phyloP scores from a whole-genome alignment of 2,329 filamentous ascomycete genomes.

The Hypoxylon sp. region DNA sequence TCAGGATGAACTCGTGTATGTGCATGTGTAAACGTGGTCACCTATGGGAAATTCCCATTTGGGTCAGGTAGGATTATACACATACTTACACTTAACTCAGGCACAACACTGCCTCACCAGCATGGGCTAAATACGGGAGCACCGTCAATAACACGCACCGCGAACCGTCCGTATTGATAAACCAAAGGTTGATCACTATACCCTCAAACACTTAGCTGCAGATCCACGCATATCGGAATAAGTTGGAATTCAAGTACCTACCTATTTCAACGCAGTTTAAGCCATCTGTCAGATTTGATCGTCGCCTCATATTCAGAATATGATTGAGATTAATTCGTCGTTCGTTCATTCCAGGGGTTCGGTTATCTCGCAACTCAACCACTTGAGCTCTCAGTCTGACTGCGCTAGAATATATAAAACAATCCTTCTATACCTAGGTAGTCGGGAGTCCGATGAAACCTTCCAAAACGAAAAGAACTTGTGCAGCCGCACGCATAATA shows the following conservation, averaged over 20 bases:
- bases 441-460: conserved; percentile 30
- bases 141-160: conserved; percentile 25
- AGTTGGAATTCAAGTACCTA: neutral
- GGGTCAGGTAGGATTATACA: conserved; percentile 21
- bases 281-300: conserved; percentile 18
- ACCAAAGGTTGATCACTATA: conserved; percentile 13
- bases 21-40: conserved; percentile 12
- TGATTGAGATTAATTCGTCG: conserved; percentile 21
- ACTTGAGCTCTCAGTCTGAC: conserved; percentile 10
- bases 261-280: neutral
- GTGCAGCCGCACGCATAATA: conserved; percentile 34
- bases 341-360: conserved; percentile 28
- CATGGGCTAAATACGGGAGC: conserved; percentile 14
- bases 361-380: conserved; percentile 30
- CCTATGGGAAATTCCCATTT: conserved; percentile 14
- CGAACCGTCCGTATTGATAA: conserved; percentile 4
- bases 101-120: neutral
- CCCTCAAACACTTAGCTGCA: conserved; percentile 15
- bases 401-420: conserved; percentile 26
- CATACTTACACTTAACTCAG: neutral
- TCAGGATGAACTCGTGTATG: conserved; percentile 26
- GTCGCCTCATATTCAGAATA: conserved; percentile 16
- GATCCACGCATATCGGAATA: neutral
- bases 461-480: conserved; percentile 24
- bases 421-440: conserved; percentile 24